Base-by-base conservation (phyloP, 2,329 filamentous ascomycete genomes). In the Botryotinia narcissicola region DNA sequence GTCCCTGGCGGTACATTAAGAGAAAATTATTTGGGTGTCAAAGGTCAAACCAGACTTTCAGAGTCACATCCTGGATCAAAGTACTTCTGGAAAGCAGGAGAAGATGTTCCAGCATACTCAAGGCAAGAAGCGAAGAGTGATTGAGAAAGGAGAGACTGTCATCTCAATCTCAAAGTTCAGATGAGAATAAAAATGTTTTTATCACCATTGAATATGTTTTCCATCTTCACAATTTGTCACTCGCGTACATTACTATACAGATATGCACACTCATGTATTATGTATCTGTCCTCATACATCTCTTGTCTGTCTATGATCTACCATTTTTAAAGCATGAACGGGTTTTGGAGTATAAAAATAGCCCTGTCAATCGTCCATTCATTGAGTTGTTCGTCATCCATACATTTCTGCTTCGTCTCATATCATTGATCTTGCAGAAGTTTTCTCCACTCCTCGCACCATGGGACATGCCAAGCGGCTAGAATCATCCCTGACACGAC, bases 1-100 rank as follows among this genome's bases (percentile, higher is more conserved):
- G 87, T 89, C 3, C 85, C 86, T 1, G 86, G 85, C 1, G 88
- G 88, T 0, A 90, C 88, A 0, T 89, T 90, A 75, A 83, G 89
- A 14, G 89, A 91, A 81, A 90, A 90, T 78, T 84, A 90, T 73
- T 88, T 88, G 73, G 83, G 84, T 25, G 83, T 82, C 35, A 79
- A 82, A 18, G 88, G 87, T 0, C 84, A 88, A 76, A 84, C 80
- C 14, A 84, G 86, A 54, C 86, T 87, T 4, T 79, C 84, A 1
- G 81, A 84, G 0, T 85, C 87, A 67, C 89, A 90, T 89, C 76
- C 76, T 44, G 78, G 77, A 54, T 75, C 77, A 7, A 79, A 84
- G 83, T 84, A 85, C 32, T 83, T 84, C 59, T 86, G 78, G 78
- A 86, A 76, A 68, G 76, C 75, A 18, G 77, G 76, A 16, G 77